These are phyloP conservation scores for Plasmodium relictum DNA, from an alignment of 169 alveolate species.

Conservation along the genomic window DNA sequence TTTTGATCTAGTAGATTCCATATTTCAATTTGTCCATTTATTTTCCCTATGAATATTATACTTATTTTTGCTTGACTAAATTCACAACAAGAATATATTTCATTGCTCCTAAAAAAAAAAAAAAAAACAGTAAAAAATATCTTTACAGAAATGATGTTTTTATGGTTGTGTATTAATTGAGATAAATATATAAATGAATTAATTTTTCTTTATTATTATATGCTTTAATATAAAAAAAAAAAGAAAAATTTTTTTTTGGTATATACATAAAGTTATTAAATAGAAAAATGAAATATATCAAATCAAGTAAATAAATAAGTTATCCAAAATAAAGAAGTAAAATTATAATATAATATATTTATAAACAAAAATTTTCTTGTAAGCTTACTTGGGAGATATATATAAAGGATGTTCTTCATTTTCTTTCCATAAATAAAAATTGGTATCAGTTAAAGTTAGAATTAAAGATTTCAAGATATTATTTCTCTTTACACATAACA, in stretches of 20 bases:
- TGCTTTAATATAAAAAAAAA: neutral
- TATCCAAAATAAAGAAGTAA: too few species aligned
- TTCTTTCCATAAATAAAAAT: slow-evolving; percentile 71
- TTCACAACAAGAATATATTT: slow-evolving; percentile 75
- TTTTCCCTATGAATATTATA: slow-evolving; percentile 68
- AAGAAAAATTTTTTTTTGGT: too few species aligned
- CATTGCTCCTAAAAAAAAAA: slow-evolving; percentile 45
- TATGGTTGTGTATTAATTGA: neutral
- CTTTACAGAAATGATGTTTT: neutral
- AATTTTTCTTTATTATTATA: neutral
- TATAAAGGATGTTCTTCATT: slow-evolving; percentile 64
- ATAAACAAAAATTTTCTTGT: neutral
- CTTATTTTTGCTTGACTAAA: slow-evolving; percentile 70
- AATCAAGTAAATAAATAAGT: too few species aligned
- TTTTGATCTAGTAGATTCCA: slow-evolving; percentile 70
- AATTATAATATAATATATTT: neutral
- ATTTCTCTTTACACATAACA: slow-evolving; percentile 65
- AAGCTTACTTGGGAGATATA: slow-evolving; percentile 57
- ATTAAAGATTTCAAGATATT: slow-evolving; percentile 47
- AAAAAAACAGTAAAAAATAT: neutral
- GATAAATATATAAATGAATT: neutral
- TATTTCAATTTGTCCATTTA: slow-evolving; percentile 77
- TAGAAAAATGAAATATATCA: too few species aligned
- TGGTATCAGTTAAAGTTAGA: slow-evolving; percentile 66
- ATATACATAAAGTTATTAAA: too few species aligned